These are phyloP conservation scores for Solanum etuberosum DNA, from an alignment of 257 asterid genomes.

Conservation along the genomic window DNA sequence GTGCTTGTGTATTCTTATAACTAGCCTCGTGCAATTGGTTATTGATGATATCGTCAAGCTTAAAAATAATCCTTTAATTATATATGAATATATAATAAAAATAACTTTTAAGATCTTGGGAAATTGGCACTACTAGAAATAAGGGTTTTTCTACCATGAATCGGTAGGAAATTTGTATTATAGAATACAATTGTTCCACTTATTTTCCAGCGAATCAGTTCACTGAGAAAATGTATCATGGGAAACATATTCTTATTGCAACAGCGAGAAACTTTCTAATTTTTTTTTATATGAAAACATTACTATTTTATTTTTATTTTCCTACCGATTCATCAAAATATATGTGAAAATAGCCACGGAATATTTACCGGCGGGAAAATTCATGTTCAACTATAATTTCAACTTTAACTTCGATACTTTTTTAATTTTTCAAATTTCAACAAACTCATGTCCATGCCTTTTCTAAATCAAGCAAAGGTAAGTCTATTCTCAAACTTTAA, in stretches of 20 bases:
- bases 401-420: background rate
- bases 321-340: no score
- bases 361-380: rapidly evolving
- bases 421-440: background rate
- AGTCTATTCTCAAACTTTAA: background rate
- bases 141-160: no score
- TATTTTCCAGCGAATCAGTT: no score
- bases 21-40: no score
- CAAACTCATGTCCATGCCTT: background rate
- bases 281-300: no score
- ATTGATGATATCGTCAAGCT: no score
- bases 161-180: background rate
- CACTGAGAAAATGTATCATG: background rate
- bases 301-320: no score
- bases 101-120: background rate
- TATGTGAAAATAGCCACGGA: no score
- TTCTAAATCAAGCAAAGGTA: background rate
- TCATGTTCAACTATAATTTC: background rate
- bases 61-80: background rate
- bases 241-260: no score
- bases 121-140: background rate
- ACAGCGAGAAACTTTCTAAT: no score
- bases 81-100: no score
- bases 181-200: background rate
- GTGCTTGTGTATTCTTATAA: background rate